Evolutionary conservation across 495 filamentous ascomycete genomes (phyloP), one percentile per base, ranked within the genome.

Genomic region (Xylaria cubensis): DNA sequence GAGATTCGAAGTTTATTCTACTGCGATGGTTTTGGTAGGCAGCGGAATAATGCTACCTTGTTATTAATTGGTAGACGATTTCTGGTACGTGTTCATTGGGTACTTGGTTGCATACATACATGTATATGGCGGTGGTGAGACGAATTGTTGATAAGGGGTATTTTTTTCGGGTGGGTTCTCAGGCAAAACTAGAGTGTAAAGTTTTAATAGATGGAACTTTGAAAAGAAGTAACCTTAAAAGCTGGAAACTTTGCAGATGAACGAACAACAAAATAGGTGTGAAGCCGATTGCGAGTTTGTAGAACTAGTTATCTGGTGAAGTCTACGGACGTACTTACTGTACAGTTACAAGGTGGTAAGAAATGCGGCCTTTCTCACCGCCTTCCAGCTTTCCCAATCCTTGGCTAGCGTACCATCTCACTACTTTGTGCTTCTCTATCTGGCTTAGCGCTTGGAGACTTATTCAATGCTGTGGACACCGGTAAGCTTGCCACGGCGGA

Each of bases 401-500:
- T 56, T 17, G 53, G 24, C 12, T 53, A 53, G 21, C 21, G 50
- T 53, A 21, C 55, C 55, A 19, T 58, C 24, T 34, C 5, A 4
- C 2, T 9, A 21, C n/a, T 15, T 7, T 39, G 42, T 34, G 48
- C 62, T 44, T 46, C 62, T 26, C 41, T 6, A 34, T 42, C 61
- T 26, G 39, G 36, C 21, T 46, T 64, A 41, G 58, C 34, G 36
- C 2, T 8, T 26, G 36, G 10, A 36, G 61, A 64, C 61, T 63
- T 63, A 64, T 32, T 64, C 34, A 15, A 21, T 12, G 51, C 51
- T 55, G 50, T 53, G 50, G 50, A n/a, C 50, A 26, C 50, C 12
- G 8, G 50, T 53, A 53, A 53, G 50, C 21, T 53, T 53, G 21
- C 50, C 50, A 53, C 50, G 8, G 63, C 41, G 26, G 62, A 65